Evolutionary conservation across 352 stramenopile species (phyloP), one percentile per base, ranked within the genome.

Genomic region (Globisporangium recalcitrans): DNA sequence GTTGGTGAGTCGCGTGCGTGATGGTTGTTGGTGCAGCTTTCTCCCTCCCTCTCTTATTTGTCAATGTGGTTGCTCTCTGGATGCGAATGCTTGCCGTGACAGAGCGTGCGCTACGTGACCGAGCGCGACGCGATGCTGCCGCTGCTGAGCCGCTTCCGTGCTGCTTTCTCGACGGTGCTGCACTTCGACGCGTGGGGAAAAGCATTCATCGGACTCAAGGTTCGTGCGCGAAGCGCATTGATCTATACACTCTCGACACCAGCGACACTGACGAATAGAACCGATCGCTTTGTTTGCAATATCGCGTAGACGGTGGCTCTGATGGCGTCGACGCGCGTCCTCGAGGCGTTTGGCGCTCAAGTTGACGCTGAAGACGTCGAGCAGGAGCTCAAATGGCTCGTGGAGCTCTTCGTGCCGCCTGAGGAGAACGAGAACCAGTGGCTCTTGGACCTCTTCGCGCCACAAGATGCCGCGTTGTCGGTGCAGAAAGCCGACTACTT

Each of bases 71-170:
- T 60, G 34, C 10, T 51, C 13, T 47, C 4, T 21, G 19, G 7
- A 19, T 36, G 21, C 32, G 36, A 1, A 29, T 55, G 8, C 21
- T 61, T 31, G 5, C 31, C n/a, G 16, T 27, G 9, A 6, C 36
- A 92, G 83, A 84, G 78, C 24, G 63, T 91, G 66, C 83, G 83
- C 13, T 93, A 93, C 57, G 78, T 84, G 69, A 93, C 83, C 6
- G 80, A 90, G 60, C 72, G 72, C 8, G 74, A 87, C 32, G 81
- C 75, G 1, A 87, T 93, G 72, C 62, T 66, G 19, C 71, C 80
- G 34, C 52, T 87, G 46, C 54, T 93, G 40, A 60, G 71, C 38
- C 72, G 77, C 29, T 91, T 90, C 49, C 65, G 69, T 16, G 48
- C 70, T 26, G 78, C 68, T 1, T 93, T 93, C 49, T 62, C 66